Evolutionary conservation across 352 stramenopile genomes (phyloP).

Genomic region (Globisporangium cederbergense): DNA sequence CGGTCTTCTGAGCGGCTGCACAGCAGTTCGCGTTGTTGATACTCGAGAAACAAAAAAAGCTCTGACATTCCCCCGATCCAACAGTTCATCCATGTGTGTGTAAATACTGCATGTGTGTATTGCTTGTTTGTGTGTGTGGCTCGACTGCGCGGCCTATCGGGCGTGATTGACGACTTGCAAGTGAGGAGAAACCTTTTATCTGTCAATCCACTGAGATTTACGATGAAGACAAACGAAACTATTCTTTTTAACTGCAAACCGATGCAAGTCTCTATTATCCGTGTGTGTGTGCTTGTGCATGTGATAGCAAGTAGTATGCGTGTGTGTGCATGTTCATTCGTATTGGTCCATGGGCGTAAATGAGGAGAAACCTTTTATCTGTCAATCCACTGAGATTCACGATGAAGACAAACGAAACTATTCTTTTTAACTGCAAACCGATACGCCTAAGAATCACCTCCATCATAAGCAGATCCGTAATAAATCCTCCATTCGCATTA

Average conservation of each 20-base stretch:
- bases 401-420: conserved; percentile 71
- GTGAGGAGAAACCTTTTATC: conserved; percentile 64
- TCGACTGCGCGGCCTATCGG: conserved; percentile 4
- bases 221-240: conserved; percentile 72
- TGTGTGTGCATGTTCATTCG: conserved; percentile 6
- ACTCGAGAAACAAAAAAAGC: conserved; percentile 85
- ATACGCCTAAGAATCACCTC: conserved; percentile 14
- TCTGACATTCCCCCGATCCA: conserved; percentile 64
- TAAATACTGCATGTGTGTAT: conserved; percentile 13
- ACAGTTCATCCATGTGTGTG: conserved; percentile 11
- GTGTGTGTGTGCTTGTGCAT: background rate
- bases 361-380: conserved; percentile 70
- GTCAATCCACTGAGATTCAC: conserved; percentile 83
- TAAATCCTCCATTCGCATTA: background rate
- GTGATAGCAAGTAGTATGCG: background rate
- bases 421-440: conserved; percentile 76
- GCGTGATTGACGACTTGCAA: conserved; percentile 24
- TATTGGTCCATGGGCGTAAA: conserved; percentile 26
- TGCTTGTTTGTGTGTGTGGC: conserved; percentile 1
- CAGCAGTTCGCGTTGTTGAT: conserved; percentile 58
- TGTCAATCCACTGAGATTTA: conserved; percentile 84
- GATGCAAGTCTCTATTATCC: conserved; percentile 31
- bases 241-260: conserved; percentile 89
- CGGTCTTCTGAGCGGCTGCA: conserved; percentile 79
- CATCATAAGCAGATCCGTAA: background rate